A percentile compares a stretch with the other conserved stretches of the same genome.
phyloP scores from a whole-genome alignment of 2,329 filamentous ascomycete species.

The Diaporthe ampelina region DNA sequence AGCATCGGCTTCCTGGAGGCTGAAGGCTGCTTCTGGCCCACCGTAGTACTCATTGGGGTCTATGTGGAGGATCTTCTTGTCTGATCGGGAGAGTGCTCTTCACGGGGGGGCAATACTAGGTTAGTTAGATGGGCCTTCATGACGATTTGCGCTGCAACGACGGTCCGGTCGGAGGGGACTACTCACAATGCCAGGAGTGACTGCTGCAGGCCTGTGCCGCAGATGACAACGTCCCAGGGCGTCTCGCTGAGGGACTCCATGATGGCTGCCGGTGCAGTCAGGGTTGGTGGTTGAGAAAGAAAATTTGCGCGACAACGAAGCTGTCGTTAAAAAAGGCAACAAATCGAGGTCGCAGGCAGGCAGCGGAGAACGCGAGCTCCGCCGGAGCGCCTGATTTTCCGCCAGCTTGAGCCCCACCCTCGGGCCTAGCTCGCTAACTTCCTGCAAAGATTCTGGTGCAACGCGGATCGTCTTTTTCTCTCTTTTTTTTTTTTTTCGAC shows the following conservation, averaged over 20 bases:
- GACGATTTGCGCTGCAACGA: slow-evolving; percentile 45
- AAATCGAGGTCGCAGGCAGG: slow-evolving; percentile 31
- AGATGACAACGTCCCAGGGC: slow-evolving; percentile 84
- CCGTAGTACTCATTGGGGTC: slow-evolving; percentile 93
- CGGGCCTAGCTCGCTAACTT: slow-evolving; percentile 4
- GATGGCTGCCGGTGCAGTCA: slow-evolving; percentile 43
- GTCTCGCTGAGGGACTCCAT: slow-evolving; percentile 85
- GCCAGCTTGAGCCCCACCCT: not conserved
- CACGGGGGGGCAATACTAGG: slow-evolving; percentile 63
- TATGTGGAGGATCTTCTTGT: slow-evolving; percentile 91
- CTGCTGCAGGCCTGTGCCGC: slow-evolving; percentile 83
- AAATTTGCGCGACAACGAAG: slow-evolving; percentile 7
- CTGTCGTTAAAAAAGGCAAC: slow-evolving; percentile 41
- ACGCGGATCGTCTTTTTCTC: not conserved
- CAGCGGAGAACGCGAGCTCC: slow-evolving; percentile 30
- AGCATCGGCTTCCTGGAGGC: slow-evolving; percentile 81
- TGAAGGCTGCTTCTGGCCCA: slow-evolving; percentile 86
- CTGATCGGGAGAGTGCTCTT: slow-evolving; percentile 93
- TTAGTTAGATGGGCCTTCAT: slow-evolving; percentile 76
- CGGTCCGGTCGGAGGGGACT: not conserved
- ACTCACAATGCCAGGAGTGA: slow-evolving; percentile 84
- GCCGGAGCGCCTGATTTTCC: slow-evolving; percentile 35
- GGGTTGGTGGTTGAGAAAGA: slow-evolving; percentile 25
- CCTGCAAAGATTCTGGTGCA: slow-evolving; percentile 45
- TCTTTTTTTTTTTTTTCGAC: slow-evolving; percentile 47